Conservation (phyloP, 345 rosid genomes). For the Limnanthes douglasii region DNA sequence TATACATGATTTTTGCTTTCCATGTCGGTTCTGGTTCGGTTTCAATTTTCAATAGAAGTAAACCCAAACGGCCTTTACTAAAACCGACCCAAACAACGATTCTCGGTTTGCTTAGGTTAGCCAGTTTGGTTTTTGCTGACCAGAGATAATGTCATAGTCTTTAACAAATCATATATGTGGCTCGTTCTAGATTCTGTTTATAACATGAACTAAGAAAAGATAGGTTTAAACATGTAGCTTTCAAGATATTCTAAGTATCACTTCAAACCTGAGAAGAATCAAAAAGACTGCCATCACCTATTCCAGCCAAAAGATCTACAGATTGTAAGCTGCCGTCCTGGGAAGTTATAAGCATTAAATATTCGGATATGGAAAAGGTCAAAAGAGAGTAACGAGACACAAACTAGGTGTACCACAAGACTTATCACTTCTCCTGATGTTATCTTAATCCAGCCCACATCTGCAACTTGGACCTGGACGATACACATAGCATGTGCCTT, state of each 20-base stretch:
- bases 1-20: too few species aligned
- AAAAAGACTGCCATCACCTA: constrained; percentile 52
- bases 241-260: constrained; percentile 2
- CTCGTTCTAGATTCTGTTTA: too few species aligned
- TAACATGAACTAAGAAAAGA: constrained; percentile 5
- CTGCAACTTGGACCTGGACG: constrained; percentile 78
- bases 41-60: too few species aligned
- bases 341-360: too few species aligned
- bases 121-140: too few species aligned
- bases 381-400: constrained; percentile 1
- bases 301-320: constrained; percentile 54
- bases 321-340: constrained; percentile 65
- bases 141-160: too few species aligned
- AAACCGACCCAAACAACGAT: too few species aligned
- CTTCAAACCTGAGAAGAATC: constrained; percentile 65
- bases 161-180: too few species aligned
- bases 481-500: constrained; percentile 10
- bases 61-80: too few species aligned
- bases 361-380: neutral
- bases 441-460: constrained; percentile 88
- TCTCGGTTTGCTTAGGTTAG: too few species aligned
- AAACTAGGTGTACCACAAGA: constrained; percentile 49
- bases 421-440: constrained; percentile 60
- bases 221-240: constrained; percentile 3
- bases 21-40: too few species aligned